phyloP scores from a whole-genome alignment of 2,329 filamentous ascomycete species.

The Trichothecium roseum region DNA sequence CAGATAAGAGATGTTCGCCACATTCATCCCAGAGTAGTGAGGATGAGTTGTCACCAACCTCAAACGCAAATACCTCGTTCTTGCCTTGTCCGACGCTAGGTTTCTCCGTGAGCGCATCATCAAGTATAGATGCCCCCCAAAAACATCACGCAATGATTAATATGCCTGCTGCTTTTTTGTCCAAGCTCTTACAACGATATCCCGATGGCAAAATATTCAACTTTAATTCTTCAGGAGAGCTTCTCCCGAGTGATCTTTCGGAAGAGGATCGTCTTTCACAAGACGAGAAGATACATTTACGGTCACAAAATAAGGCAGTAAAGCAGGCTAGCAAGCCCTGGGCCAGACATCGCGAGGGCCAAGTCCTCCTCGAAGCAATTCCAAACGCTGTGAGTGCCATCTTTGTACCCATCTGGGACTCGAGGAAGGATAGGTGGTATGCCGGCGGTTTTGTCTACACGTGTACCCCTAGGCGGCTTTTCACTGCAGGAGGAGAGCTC shows the following conservation, averaged over 20 bases:
- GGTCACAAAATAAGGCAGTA: constrained; percentile 4
- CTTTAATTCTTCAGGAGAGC: constrained; percentile 21
- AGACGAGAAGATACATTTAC: background rate
- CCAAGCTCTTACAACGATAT: constrained; percentile 18
- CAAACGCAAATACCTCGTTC: constrained; percentile 17
- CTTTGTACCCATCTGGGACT: constrained; percentile 24
- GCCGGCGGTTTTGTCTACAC: constrained; percentile 26
- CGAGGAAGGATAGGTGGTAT: constrained; percentile 20
- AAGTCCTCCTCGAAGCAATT: constrained; percentile 21
- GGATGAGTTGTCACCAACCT: constrained; percentile 2
- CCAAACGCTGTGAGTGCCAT: constrained; percentile 21
- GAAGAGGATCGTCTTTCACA: background rate
- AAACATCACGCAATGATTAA: constrained; percentile 17
- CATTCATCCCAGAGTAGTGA: background rate
- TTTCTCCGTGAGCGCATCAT: no score
- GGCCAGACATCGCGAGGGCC: constrained; percentile 10
- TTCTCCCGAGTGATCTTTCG: constrained; percentile 15
- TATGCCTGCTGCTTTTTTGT: constrained; percentile 16
- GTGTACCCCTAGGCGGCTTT: constrained; percentile 19
- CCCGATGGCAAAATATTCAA: constrained; percentile 18
- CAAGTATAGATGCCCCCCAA: constrained; percentile 11
- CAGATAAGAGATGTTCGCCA: no score
- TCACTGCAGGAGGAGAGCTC: constrained; percentile 23
- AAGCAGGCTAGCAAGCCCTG: constrained; percentile 10
- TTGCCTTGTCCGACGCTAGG: constrained; percentile 5